These are phyloP conservation scores for Fusarium nematophilum DNA, from an alignment of 2,329 filamentous ascomycete genomes.

Conservation along the genomic window DNA sequence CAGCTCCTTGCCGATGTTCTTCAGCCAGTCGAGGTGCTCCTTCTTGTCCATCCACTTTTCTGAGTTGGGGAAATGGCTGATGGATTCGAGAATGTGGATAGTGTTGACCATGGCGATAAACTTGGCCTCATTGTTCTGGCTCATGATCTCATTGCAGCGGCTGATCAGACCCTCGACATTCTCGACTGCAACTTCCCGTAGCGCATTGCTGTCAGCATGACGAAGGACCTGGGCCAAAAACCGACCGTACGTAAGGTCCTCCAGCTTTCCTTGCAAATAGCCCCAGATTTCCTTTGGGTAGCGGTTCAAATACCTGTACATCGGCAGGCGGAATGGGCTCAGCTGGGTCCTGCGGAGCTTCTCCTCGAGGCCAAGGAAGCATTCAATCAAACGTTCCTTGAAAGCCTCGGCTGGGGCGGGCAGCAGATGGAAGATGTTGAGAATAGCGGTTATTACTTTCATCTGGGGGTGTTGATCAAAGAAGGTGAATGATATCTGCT, in stretches of 20 bases:
- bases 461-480: conserved; percentile 93
- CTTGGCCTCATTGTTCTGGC: conserved; percentile 75
- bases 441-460: conserved; percentile 93
- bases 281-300: conserved; percentile 90
- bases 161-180: conserved; percentile 79
- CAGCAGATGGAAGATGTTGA: conserved; percentile 97
- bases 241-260: conserved; percentile 87
- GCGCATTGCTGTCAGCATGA: conserved; percentile 76
- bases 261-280: conserved; percentile 81
- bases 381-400: conserved; percentile 89
- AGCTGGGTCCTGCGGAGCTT: conserved; percentile 86
- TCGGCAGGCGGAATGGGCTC: conserved; percentile 89
- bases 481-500: conserved; percentile 93
- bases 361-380: conserved; percentile 88
- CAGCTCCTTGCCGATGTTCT: conserved; percentile 78
- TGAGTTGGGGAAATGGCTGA: conserved; percentile 74
- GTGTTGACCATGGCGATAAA: conserved; percentile 83
- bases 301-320: conserved; percentile 93
- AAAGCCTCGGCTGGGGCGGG: conserved; percentile 91
- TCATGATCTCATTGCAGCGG: conserved; percentile 71
- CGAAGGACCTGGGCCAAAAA: conserved; percentile 89
- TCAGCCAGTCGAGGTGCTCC: conserved; percentile 70
- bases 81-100: conserved; percentile 84
- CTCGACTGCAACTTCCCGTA: conserved; percentile 79
- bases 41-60: conserved; percentile 78